These are phyloP conservation scores for Calonectria crousiana DNA, from an alignment of 2,329 filamentous ascomycete species.

Conservation along the genomic window DNA sequence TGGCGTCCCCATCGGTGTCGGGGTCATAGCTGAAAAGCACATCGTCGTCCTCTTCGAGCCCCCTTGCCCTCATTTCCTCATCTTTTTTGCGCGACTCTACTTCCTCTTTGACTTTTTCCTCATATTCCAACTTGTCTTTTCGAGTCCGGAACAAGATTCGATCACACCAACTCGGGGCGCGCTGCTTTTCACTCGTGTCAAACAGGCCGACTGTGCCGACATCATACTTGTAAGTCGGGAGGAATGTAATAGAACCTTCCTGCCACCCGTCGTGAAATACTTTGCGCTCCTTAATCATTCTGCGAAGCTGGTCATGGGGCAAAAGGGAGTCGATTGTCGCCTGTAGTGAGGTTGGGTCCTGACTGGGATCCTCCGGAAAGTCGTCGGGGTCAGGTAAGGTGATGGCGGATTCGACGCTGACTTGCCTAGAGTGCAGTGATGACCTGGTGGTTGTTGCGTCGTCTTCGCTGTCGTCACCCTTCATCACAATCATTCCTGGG, in stretches of 20 bases:
- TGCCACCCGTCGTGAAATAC: constrained; percentile 92
- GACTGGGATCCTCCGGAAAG: constrained; percentile 74
- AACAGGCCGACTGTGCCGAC: constrained; percentile 92
- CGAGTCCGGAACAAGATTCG: constrained; percentile 89
- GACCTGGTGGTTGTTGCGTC: constrained; percentile 50
- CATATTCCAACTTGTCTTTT: constrained; percentile 75
- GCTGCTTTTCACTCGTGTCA: constrained; percentile 93
- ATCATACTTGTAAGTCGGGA: constrained; percentile 98
- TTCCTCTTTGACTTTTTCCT: constrained; percentile 72
- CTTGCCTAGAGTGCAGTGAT: constrained; percentile 48
- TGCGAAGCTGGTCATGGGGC: constrained; percentile 87
- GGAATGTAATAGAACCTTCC: constrained; percentile 87
- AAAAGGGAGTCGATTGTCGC: constrained; percentile 89
- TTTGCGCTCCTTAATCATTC: constrained; percentile 80
- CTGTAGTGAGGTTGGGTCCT: constrained; percentile 88
- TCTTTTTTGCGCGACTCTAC: constrained; percentile 78
- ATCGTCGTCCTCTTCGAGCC: constrained; percentile 84
- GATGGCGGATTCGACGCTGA: constrained; percentile 55
- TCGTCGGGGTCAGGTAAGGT: constrained; percentile 73
- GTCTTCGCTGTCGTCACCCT: constrained; percentile 59
- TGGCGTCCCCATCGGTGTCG: constrained; percentile 73
- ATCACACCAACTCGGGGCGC: constrained; percentile 97
- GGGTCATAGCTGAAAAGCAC: constrained; percentile 94
- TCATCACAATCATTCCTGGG: constrained; percentile 64
- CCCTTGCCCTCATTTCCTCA: constrained; percentile 85